phyloP scores from a whole-genome alignment of 305 asterid species.

The Rubia tinctorum region DNA sequence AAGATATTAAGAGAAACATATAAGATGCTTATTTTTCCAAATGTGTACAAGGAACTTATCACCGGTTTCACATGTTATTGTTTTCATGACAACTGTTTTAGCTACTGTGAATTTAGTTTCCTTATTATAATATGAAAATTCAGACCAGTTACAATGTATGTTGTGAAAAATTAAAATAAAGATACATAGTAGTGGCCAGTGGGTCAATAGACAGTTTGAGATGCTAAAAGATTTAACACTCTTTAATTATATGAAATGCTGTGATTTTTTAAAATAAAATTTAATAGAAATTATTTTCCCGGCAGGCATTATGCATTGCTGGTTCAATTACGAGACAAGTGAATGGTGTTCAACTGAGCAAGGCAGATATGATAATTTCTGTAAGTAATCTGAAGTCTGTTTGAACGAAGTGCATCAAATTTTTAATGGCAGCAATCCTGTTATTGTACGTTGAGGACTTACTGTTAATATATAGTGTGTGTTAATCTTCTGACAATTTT shows the following conservation, averaged over 20 bases:
- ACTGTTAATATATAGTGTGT: not conserved
- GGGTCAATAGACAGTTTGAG: not conserved
- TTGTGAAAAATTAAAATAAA: not conserved
- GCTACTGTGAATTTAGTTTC: not conserved
- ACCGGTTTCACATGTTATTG: not conserved
- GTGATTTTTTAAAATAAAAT: not conserved
- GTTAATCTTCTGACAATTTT: slow-evolving; percentile 23
- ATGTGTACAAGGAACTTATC: not conserved
- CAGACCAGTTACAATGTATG: not conserved
- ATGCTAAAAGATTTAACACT: not conserved
- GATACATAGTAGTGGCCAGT: no score
- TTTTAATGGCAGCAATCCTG: slow-evolving; percentile 15
- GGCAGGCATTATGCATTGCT: slow-evolving; percentile 80
- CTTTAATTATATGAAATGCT: not conserved
- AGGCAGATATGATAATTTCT: slow-evolving; percentile 89
- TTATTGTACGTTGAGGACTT: not conserved
- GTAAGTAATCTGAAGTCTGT: slow-evolving; percentile 47
- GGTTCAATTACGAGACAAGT: slow-evolving; percentile 60
- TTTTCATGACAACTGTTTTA: not conserved
- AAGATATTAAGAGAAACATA: not conserved
- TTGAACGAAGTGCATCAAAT: slow-evolving; percentile 7
- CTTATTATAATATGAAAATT: not conserved
- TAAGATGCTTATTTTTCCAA: not conserved
- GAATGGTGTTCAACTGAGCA: slow-evolving; percentile 78
- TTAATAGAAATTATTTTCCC: not conserved